Evolutionary conservation across 75 land plant genomes (phyloP).

Genomic region (Picea sitchensis): DNA sequence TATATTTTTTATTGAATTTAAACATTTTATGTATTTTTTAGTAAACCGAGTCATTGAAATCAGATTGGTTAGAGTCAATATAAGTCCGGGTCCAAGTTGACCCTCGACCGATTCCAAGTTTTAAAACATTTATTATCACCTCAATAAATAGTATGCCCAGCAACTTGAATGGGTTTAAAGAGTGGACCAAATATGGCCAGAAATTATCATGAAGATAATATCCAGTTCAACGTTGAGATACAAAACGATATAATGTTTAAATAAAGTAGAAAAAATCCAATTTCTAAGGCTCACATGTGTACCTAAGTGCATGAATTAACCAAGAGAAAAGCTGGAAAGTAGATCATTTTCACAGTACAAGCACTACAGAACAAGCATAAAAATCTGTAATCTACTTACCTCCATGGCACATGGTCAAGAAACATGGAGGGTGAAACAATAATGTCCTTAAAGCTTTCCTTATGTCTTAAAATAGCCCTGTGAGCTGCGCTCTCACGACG

Average conservation of each 20-base stretch:
- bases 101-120: no score
- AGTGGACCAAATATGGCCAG: neutral
- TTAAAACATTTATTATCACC: neutral
- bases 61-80: no score
- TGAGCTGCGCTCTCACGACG: conserved; percentile 16
- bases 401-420: conserved; percentile 94
- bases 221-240: neutral
- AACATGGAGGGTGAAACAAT: conserved; percentile 85
- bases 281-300: neutral
- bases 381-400: conserved; percentile 35
- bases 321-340: neutral
- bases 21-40: no score
- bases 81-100: no score
- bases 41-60: no score
- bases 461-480: conserved; percentile 55
- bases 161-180: neutral
- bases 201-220: neutral
- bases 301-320: neutral
- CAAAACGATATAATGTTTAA: neutral
- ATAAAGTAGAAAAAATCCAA: neutral
- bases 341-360: neutral
- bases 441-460: conserved; percentile 66
- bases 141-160: neutral
- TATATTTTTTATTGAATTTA: no score
- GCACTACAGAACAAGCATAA: conserved; percentile 2